Evolutionary conservation across 1,139 yeast species (phyloP).

Genomic region (Citeromyces hawaiiensis): DNA sequence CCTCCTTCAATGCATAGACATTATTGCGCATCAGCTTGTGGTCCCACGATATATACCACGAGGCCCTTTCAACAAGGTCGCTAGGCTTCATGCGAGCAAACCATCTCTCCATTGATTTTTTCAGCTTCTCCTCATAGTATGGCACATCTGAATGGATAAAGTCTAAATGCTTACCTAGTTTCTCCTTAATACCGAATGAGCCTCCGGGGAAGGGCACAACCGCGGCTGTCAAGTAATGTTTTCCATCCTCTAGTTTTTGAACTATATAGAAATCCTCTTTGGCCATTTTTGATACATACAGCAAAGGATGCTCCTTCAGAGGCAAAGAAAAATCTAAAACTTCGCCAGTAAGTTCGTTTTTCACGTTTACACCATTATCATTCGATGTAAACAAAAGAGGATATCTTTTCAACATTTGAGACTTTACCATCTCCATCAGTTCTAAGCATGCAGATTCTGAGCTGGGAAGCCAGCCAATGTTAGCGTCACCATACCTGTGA

Average conservation of each 20-base stretch:
- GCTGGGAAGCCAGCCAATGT: conserved; percentile 58
- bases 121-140: conserved; percentile 50
- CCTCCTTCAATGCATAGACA: conserved; percentile 32
- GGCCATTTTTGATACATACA: conserved; percentile 53
- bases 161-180: conserved; percentile 49
- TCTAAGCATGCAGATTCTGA: conserved; percentile 51
- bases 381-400: conserved; percentile 46
- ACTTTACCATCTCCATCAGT: conserved; percentile 46
- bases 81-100: conserved; percentile 45
- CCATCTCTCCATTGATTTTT: conserved; percentile 67
- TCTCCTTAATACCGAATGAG: conserved; percentile 45
- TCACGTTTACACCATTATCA: conserved; percentile 34
- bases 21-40: conserved; percentile 43
- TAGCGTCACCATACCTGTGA: conserved; percentile 44
- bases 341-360: conserved; percentile 51
- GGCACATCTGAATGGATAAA: conserved; percentile 63
- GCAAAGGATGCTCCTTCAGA: conserved; percentile 47
- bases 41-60: conserved; percentile 69
- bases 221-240: conserved; percentile 56
- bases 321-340: conserved; percentile 45
- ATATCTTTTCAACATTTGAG: conserved; percentile 47
- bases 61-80: conserved; percentile 60
- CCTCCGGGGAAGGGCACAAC: conserved; percentile 78
- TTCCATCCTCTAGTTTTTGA: conserved; percentile 37
- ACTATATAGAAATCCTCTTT: conserved; percentile 65